Percentiles rank a stretch among this genome's conserved stretches.
Evolutionary conservation across 164 flowering plant species (phyloP).

Genomic region (Euptelea pleiosperma): DNA sequence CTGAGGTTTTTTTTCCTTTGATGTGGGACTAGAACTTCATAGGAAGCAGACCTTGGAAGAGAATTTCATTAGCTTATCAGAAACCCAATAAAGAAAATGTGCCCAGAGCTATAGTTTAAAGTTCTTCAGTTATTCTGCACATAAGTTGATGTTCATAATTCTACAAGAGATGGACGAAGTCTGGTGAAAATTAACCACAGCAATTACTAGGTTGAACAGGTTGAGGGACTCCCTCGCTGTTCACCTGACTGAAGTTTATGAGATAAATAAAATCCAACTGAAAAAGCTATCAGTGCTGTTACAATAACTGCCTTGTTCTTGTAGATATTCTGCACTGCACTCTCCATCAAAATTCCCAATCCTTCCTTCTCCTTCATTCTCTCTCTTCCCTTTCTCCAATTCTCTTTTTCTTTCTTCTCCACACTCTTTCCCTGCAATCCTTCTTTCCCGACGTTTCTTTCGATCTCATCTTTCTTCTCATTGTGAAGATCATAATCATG

Average conservation of each 20-base stretch:
- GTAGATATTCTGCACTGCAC: slow-evolving; percentile 17
- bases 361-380: slow-evolving; percentile 1
- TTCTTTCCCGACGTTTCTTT: slow-evolving; percentile 7
- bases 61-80: too few species aligned
- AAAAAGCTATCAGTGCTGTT: slow-evolving; percentile 42
- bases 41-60: too few species aligned
- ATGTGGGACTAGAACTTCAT: too few species aligned
- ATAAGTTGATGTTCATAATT: not conserved
- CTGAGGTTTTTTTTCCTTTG: too few species aligned
- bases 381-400: not conserved
- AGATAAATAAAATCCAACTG: slow-evolving; percentile 41
- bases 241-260: slow-evolving; percentile 19
- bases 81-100: too few species aligned
- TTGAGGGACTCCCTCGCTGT: slow-evolving; percentile 6
- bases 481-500: too few species aligned
- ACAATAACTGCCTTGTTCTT: slow-evolving; percentile 35
- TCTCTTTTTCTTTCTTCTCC: slow-evolving; percentile 7
- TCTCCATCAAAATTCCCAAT: slow-evolving; percentile 10
- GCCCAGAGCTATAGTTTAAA: too few species aligned
- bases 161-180: not conserved
- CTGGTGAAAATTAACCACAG: too few species aligned
- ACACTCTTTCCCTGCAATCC: slow-evolving; percentile 9
- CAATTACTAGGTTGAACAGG: not conserved
- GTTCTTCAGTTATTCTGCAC: slow-evolving; percentile 4
- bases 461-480: not conserved